These are phyloP conservation scores for Globisporangium camurandrum DNA, from an alignment of 352 stramenopile species.

Conservation along the genomic window DNA sequence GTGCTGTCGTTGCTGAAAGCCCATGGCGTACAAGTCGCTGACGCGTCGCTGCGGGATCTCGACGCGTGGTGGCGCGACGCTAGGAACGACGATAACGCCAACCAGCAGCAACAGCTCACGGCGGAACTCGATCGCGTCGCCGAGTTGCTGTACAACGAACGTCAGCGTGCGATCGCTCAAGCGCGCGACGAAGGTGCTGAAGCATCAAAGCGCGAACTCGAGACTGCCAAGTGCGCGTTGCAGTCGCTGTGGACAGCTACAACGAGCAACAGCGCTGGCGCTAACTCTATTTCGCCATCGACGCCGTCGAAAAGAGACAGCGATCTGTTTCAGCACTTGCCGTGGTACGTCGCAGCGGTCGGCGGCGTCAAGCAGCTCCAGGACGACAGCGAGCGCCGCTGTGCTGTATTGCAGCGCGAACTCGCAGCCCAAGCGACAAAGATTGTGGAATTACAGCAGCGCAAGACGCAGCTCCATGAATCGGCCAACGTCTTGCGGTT, in stretches of 20 bases:
- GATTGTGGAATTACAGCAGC: conserved; percentile 20
- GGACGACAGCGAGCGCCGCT: conserved; percentile 15
- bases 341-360: conserved; percentile 43
- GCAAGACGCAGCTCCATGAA: conserved; percentile 34
- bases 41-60: conserved; percentile 8
- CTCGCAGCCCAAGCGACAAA: conserved; percentile 17
- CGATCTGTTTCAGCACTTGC: conserved; percentile 34
- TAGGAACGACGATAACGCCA: no score
- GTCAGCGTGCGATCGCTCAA: conserved; percentile 18
- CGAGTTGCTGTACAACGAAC: conserved; percentile 18
- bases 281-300: not conserved
- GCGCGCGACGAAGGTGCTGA: conserved; percentile 20
- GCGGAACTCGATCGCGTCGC: conserved; percentile 21
- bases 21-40: conserved; percentile 7
- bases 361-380: conserved; percentile 29
- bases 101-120: conserved; percentile 31
- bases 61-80: no score
- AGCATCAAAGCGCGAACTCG: conserved; percentile 34
- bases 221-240: conserved; percentile 37
- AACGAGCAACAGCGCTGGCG: no score
- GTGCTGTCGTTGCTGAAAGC: conserved; percentile 17
- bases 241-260: conserved; percentile 14
- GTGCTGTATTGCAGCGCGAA: conserved; percentile 17
- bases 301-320: conserved; percentile 13
- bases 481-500: conserved; percentile 47